Conservation (phyloP, 805 yeast species). For the Lachancea sp. region DNA sequence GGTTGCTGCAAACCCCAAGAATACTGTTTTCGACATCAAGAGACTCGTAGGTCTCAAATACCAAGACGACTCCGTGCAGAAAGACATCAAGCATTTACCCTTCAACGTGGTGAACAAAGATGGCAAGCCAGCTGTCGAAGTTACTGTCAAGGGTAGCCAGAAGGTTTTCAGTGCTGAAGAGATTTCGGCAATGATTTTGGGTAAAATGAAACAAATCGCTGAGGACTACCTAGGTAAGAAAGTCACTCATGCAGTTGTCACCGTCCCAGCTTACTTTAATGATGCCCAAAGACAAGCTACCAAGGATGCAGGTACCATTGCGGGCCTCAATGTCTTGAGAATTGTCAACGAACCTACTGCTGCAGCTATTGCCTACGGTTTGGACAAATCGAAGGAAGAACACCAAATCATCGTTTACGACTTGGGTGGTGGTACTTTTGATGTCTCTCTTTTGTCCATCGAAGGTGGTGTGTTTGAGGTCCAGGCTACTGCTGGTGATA, state of each 20-base stretch:
- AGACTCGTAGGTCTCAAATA: constrained; percentile 84
- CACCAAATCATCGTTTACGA: constrained; percentile 88
- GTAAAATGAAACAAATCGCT: constrained; percentile 88
- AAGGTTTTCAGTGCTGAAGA: constrained; percentile 87
- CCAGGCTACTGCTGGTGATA: constrained; percentile 91
- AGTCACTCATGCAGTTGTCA: constrained; percentile 86
- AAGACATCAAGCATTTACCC: constrained; percentile 79
- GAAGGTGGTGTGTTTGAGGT: constrained; percentile 92
- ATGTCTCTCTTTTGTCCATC: constrained; percentile 80
- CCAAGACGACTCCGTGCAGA: constrained; percentile 69
- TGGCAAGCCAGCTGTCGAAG: constrained; percentile 80
- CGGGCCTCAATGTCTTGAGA: constrained; percentile 82
- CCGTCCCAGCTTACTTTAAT: constrained; percentile 90
- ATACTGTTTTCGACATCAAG: constrained; percentile 87
- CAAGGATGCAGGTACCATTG: constrained; percentile 88
- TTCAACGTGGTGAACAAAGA: constrained; percentile 59
- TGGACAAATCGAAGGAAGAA: constrained; percentile 76
- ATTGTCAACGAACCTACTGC: constrained; percentile 94
- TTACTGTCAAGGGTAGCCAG: constrained; percentile 63
- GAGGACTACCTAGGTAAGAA: constrained; percentile 81
- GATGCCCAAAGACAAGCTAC: constrained; percentile 95
- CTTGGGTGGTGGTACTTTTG: constrained; percentile 97
- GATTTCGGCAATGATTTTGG: constrained; percentile 84
- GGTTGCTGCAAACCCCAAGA: constrained; percentile 80
- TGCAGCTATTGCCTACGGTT: constrained; percentile 95